phyloP scores from a whole-genome alignment of 257 asterid species.

The Solanum sparsipilum region DNA sequence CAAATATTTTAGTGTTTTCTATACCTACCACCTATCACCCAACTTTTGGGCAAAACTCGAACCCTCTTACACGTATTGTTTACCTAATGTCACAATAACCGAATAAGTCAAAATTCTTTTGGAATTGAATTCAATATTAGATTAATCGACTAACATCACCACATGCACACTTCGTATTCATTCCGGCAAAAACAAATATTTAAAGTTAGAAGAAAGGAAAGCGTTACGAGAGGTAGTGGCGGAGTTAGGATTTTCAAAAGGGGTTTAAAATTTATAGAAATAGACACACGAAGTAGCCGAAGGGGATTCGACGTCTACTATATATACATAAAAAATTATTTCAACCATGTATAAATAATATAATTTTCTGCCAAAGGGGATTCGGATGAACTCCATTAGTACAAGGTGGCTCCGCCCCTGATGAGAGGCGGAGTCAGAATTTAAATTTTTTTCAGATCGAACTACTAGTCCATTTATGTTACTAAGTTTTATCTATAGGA shows the following conservation, averaged over 20 bases:
- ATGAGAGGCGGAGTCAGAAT: background rate
- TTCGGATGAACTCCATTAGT: too few species aligned
- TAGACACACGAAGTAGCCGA: too few species aligned
- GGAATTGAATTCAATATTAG: background rate
- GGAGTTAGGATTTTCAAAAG: background rate
- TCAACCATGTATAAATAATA: too few species aligned
- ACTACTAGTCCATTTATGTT: background rate
- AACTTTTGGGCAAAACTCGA: background rate
- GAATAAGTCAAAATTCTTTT: background rate
- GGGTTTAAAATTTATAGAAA: too few species aligned
- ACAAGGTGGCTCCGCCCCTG: too few species aligned
- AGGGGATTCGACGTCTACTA: too few species aligned
- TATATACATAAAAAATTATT: too few species aligned
- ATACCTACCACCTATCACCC: background rate
- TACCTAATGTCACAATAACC: background rate
- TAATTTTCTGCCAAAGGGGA: too few species aligned
- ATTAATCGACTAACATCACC: background rate
- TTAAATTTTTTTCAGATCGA: accelerated
- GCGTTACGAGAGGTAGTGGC: accelerated
- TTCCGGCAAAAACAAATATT: background rate
- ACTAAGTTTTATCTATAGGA: background rate
- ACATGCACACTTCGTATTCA: background rate
- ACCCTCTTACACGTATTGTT: background rate
- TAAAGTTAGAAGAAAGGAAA: background rate
- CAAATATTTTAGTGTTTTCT: background rate